Evolutionary conservation across 768 basidiomycete species (phyloP), one percentile per base, ranked within the genome.

Genomic region (Pleurotus cornucopiae): DNA sequence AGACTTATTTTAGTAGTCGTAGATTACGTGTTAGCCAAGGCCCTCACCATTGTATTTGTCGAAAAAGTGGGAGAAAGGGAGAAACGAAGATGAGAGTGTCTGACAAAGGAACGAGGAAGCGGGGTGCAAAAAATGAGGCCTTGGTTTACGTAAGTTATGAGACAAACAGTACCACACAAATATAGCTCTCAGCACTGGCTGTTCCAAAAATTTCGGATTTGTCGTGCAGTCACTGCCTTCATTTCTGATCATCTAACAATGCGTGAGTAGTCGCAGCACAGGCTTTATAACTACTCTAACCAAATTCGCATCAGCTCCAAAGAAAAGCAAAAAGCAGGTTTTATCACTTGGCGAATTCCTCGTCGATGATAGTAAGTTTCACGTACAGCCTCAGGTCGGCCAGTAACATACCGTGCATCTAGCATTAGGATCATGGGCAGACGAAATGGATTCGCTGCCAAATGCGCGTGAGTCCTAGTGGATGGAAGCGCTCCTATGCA

Each of bases 361-460:
- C 60, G 91, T 85, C 45, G 93, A 97, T 72, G 79, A 69, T 63
- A 69, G 96, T 96, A 63, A 69, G 92, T 60, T 57, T 40, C 63
- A 64, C 65, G 54, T 54, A 58, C 54, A 44, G 7, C 41, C 45
- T 20, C 53, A 52, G 53, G 45, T 61, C 58, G 57, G 58, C 58
- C 60, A 43, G 49, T 41, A 49, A 55, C 30, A 49, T 55, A 49
- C 60, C 46, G 59, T 53, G 65, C 48, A 51, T 49, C 12, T 57
- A 94, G 92, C 85, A 53, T 74, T 91, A 52, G 96, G 94, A 65
- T 95, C 92, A 67, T 99, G 97, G 97, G 97, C 97, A 5, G 97
- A 98, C 69, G 97, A 98, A 73, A 94, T 98, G 92, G 95, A 97
- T 62, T 64, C 80, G 26, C 81, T 98, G 59, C 96, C 96, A 23